These are phyloP conservation scores for Sugiyamaella novakii DNA, from an alignment of 1,139 yeast genomes.

Conservation along the genomic window DNA sequence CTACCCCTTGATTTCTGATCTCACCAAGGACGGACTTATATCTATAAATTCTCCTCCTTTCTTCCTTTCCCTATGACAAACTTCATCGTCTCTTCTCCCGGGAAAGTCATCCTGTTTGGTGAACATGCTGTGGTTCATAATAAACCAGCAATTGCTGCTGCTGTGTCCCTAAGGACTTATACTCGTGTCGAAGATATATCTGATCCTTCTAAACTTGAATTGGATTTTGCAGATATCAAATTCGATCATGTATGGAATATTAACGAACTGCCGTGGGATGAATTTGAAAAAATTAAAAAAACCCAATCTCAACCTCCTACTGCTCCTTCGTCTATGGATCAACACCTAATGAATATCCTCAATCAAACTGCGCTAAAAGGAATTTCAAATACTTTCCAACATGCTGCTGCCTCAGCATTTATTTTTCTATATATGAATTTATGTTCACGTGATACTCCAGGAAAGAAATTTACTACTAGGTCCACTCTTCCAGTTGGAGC, in stretches of 20 bases:
- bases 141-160: slow-evolving; percentile 91
- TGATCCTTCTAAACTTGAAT: slow-evolving; percentile 47
- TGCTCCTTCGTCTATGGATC: slow-evolving; percentile 46
- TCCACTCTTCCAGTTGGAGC: slow-evolving; percentile 96
- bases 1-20: too few relatives aligned
- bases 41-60: too few relatives aligned
- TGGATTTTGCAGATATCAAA: slow-evolving; percentile 83
- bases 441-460: slow-evolving; percentile 52
- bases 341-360: slow-evolving; percentile 57
- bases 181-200: slow-evolving; percentile 52
- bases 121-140: slow-evolving; percentile 96
- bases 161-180: slow-evolving; percentile 79
- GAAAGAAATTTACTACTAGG: slow-evolving; percentile 64
- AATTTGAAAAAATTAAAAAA: slow-evolving; percentile 11
- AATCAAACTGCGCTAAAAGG: slow-evolving; percentile 39
- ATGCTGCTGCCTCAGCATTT: slow-evolving; percentile 84
- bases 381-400: slow-evolving; percentile 59
- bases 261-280: slow-evolving; percentile 55
- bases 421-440: slow-evolving; percentile 70
- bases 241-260: slow-evolving; percentile 65
- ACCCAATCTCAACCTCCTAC: slow-evolving; percentile 24
- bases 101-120: slow-evolving; percentile 93
- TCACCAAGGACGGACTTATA: too few relatives aligned
- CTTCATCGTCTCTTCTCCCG: slow-evolving; percentile 90
- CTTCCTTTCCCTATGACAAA: slow-evolving; percentile 3